Conservation (phyloP, 2,329 filamentous ascomycete genomes). For the Phyllosticta paracitricarpa region DNA sequence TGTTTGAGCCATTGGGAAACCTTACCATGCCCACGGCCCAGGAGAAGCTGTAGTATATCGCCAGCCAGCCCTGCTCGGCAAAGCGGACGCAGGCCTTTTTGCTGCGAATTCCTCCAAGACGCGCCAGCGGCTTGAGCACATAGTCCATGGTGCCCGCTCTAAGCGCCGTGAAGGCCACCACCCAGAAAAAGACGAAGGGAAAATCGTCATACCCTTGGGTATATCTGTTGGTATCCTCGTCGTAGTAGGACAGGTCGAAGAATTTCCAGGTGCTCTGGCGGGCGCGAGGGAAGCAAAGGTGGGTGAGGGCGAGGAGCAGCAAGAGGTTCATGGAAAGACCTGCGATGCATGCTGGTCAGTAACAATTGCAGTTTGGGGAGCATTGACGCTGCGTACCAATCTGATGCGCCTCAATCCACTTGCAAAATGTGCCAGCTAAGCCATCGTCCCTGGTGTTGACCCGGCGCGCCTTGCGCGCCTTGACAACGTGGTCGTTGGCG, state of each 20-base stretch:
- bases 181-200: constrained; percentile 66
- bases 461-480: constrained; percentile 43
- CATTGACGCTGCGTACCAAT: constrained; percentile 50
- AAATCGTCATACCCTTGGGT: constrained; percentile 69
- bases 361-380: background rate
- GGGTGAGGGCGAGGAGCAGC: constrained; percentile 70
- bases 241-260: constrained; percentile 77
- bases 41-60: constrained; percentile 72
- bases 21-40: constrained; percentile 75
- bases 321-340: constrained; percentile 81
- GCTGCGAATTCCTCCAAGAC: constrained; percentile 60
- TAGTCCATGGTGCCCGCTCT: constrained; percentile 83
- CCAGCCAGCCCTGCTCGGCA: constrained; percentile 87
- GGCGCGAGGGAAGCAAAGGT: constrained; percentile 72
- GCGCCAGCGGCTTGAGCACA: constrained; percentile 67
- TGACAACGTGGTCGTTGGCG: constrained; percentile 18
- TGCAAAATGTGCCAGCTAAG: constrained; percentile 49
- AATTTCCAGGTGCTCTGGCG: constrained; percentile 75
- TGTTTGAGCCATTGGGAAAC: background rate
- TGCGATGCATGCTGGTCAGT: constrained; percentile 23
- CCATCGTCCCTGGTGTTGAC: constrained; percentile 54
- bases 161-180: constrained; percentile 77
- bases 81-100: constrained; percentile 72
- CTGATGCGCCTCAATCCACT: constrained; percentile 70
- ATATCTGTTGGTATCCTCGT: constrained; percentile 58